A percentile compares a stretch with the other conserved stretches of the same genome.
Conservation (phyloP, 176 grass and related monocot genomes). For the Carex pumila region DNA sequence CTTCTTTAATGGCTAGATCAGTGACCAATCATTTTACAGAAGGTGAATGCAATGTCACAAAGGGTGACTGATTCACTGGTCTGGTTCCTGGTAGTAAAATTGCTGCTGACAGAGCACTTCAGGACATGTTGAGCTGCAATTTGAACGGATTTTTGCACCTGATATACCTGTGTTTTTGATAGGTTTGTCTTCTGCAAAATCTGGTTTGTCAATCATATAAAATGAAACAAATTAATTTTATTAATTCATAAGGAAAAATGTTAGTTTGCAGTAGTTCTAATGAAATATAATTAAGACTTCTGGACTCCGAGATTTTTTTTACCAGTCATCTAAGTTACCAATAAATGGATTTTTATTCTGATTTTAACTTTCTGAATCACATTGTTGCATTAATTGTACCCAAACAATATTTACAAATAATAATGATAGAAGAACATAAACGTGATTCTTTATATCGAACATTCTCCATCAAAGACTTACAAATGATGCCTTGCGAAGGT, state of each 20-base stretch:
- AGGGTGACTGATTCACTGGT: too few species aligned
- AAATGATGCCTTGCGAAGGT: neutral
- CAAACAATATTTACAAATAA: neutral
- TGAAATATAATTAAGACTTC: too few species aligned
- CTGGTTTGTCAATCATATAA: neutral
- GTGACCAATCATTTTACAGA: too few species aligned
- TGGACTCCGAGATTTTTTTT: neutral
- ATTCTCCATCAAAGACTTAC: neutral
- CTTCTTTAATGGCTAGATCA: neutral
- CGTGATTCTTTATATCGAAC: neutral
- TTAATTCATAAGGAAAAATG: neutral
- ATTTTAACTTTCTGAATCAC: neutral
- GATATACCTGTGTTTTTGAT: neutral
- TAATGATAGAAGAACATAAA: neutral
- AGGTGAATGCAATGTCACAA: neutral
- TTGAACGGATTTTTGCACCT: neutral
- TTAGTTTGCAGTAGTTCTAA: neutral
- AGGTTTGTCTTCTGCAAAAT: neutral
- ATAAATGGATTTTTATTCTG: neutral
- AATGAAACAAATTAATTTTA: neutral
- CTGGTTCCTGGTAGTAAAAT: too few species aligned
- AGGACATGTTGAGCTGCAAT: neutral
- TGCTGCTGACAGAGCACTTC: neutral
- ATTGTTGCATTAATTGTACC: too few species aligned
- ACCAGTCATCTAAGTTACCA: neutral